phyloP scores from a whole-genome alignment of 2,329 filamentous ascomycete species.

The Colletotrichum sp. region DNA sequence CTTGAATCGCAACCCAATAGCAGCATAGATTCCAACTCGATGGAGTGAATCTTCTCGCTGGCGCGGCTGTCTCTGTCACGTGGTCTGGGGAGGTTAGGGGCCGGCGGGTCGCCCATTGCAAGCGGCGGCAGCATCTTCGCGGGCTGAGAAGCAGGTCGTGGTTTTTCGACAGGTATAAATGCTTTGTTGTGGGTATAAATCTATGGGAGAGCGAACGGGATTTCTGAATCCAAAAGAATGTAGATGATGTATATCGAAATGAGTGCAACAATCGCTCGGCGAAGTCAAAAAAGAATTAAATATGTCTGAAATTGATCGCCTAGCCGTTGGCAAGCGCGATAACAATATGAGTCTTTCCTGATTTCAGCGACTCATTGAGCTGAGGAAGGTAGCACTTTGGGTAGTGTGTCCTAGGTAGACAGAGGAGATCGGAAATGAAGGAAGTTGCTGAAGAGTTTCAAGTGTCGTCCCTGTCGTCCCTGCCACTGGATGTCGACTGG shows the following conservation, averaged over 20 bases:
- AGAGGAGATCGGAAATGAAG: background rate
- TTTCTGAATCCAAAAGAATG: background rate
- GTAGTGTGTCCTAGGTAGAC: background rate
- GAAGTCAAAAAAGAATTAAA: background rate
- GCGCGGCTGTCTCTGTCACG: background rate
- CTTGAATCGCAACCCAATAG: too few species aligned
- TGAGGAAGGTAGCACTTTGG: background rate
- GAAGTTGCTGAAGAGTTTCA: background rate
- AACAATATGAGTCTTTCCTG: background rate
- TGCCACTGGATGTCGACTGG: background rate
- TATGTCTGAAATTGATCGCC: background rate
- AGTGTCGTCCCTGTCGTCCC: background rate
- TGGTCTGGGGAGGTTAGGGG: background rate
- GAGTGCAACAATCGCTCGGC: background rate
- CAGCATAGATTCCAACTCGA: background rate
- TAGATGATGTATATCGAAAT: background rate
- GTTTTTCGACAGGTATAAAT: background rate
- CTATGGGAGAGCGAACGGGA: background rate
- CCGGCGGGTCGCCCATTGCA: background rate
- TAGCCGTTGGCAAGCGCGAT: background rate
- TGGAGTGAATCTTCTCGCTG: background rate
- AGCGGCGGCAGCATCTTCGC: background rate
- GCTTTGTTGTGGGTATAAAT: background rate
- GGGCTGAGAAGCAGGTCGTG: background rate
- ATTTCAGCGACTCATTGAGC: fast-evolving